These are phyloP conservation scores for Trametes punicea DNA, from an alignment of 768 basidiomycete species.

Conservation along the genomic window DNA sequence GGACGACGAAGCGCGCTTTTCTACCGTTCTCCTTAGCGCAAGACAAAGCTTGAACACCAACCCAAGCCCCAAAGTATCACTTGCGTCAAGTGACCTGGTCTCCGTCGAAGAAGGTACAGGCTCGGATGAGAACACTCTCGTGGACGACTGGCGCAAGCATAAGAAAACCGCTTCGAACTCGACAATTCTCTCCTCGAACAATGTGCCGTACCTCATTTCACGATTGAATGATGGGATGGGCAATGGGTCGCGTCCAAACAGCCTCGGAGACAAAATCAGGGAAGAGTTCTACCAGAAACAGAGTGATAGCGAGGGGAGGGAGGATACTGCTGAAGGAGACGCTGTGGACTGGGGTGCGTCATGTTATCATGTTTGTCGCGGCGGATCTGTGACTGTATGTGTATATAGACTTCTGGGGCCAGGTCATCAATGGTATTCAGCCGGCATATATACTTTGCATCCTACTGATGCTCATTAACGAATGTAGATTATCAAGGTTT, in stretches of 20 bases:
- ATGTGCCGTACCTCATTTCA: slow-evolving; percentile 52
- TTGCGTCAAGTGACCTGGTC: slow-evolving; percentile 24
- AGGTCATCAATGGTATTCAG: slow-evolving; percentile 74
- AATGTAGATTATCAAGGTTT: slow-evolving; percentile 80
- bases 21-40: slow-evolving; percentile 44
- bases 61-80: slow-evolving; percentile 26
- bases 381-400: slow-evolving; percentile 4
- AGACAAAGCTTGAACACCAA: slow-evolving; percentile 34
- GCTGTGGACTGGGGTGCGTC: slow-evolving; percentile 76
- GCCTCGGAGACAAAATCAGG: slow-evolving; percentile 67
- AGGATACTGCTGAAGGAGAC: slow-evolving; percentile 35
- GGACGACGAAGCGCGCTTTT: slow-evolving; percentile 53
- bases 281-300: slow-evolving; percentile 73
- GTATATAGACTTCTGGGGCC: slow-evolving; percentile 86
- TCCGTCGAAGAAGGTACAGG: slow-evolving; percentile 14
- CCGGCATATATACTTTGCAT: slow-evolving; percentile 1
- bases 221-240: slow-evolving; percentile 45
- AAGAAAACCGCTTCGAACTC: slow-evolving; percentile 62
- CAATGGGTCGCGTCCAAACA: slow-evolving; percentile 40
- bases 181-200: slow-evolving; percentile 51
- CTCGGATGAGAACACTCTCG: slow-evolving; percentile 23
- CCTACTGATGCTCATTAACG: background rate
- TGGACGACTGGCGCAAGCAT: slow-evolving; percentile 34
- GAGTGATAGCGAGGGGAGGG: slow-evolving; percentile 43
- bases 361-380: background rate